phyloP scores from a whole-genome alignment of 1,139 yeast genomes.

The Yamadazyma sp. region DNA sequence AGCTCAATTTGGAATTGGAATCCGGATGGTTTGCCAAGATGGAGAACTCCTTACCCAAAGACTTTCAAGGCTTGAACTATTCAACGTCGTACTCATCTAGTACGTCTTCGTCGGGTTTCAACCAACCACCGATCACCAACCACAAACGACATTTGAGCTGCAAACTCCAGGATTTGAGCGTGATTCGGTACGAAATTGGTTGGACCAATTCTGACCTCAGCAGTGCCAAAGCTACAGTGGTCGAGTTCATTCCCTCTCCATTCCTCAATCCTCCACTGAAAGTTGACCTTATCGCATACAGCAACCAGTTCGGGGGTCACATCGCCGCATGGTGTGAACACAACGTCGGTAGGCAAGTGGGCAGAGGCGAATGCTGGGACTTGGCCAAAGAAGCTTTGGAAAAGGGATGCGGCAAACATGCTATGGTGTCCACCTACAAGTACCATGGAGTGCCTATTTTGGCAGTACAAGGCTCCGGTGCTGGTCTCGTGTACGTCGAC shows the following conservation, averaged over 20 bases:
- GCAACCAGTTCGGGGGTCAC: conserved; percentile 48
- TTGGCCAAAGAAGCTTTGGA: conserved; percentile 64
- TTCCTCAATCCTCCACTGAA: conserved; percentile 34
- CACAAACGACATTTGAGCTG: conserved; percentile 25
- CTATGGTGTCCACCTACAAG: conserved; percentile 54
- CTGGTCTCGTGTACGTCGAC: conserved; percentile 18
- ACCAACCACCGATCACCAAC: conserved; percentile 9
- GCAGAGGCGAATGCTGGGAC: conserved; percentile 81
- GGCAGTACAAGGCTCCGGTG: conserved; percentile 30
- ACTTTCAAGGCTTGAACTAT: conserved; percentile 37
- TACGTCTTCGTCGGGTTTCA: conserved; percentile 10
- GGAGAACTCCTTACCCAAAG: conserved; percentile 29
- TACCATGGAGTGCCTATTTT: conserved; percentile 61
- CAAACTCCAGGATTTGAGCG: conserved; percentile 53
- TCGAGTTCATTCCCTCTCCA: conserved; percentile 53
- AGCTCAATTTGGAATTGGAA: conserved; percentile 40
- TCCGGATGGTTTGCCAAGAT: conserved; percentile 47
- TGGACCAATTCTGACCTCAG: conserved; percentile 39
- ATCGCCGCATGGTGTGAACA: conserved; percentile 68
- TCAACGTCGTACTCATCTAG: conserved; percentile 27
- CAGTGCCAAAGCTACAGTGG: conserved; percentile 27
- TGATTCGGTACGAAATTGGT: conserved; percentile 41
- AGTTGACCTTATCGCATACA: conserved; percentile 39
- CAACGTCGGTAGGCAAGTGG: conserved; percentile 54
- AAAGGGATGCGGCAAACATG: conserved; percentile 62